Evolutionary conservation across 164 flowering plant species (phyloP).

Genomic region (Cinnamomum chago): DNA sequence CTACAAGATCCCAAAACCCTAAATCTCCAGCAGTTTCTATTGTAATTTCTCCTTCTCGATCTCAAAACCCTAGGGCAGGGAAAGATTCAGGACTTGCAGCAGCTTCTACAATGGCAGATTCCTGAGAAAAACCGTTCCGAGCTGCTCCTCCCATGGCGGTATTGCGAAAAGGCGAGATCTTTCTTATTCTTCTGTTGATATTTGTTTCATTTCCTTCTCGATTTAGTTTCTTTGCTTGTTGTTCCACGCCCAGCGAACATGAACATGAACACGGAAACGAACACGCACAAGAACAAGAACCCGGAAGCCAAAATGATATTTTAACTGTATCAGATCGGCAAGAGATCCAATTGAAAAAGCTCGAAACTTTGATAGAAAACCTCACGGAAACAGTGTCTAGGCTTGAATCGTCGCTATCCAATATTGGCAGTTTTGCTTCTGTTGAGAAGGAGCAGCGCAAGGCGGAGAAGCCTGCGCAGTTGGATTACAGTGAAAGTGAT

Average conservation of each 20-base stretch:
- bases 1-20: too few relatives aligned
- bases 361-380: conserved; percentile 58
- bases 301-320: conserved; percentile 3
- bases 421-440: conserved; percentile 12
- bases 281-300: conserved; percentile 15
- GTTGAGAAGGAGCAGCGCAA: conserved; percentile 9
- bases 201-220: conserved; percentile 15
- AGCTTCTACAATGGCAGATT: background rate
- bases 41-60: too few relatives aligned
- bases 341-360: conserved; percentile 45
- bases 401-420: conserved; percentile 45
- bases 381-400: conserved; percentile 55
- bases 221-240: conserved; percentile 14
- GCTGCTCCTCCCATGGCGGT: conserved; percentile 25
- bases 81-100: too few relatives aligned
- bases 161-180: conserved; percentile 36
- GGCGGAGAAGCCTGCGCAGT: conserved; percentile 12
- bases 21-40: too few relatives aligned
- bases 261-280: too few relatives aligned
- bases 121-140: background rate
- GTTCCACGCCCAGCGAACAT: conserved; percentile 8
- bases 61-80: too few relatives aligned
- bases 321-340: conserved; percentile 27
- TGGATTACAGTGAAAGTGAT: background rate
- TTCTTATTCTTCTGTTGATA: conserved; percentile 34